phyloP scores from a whole-genome alignment of 116 monocot species.

The Cymodocea nodosa region DNA sequence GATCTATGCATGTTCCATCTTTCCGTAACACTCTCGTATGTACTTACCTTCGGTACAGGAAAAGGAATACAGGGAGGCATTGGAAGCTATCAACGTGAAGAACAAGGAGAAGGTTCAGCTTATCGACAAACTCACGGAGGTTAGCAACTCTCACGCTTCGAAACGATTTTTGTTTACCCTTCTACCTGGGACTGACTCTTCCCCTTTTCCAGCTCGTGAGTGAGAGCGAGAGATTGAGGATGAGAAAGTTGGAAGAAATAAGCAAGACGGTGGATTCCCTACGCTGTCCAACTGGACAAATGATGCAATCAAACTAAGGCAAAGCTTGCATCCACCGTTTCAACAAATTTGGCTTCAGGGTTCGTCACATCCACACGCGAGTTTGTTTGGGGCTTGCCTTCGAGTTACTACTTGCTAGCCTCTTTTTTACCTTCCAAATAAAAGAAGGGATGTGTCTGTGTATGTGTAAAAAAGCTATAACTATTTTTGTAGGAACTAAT shows the following conservation, averaged over 20 bases:
- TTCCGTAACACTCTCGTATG: background rate
- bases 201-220: slow-evolving; percentile 39
- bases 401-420: too few species aligned
- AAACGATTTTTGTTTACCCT: too few species aligned
- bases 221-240: slow-evolving; percentile 75
- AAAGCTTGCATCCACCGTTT: too few species aligned
- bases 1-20: background rate
- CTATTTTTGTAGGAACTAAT: too few species aligned
- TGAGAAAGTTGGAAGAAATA: slow-evolving; percentile 84
- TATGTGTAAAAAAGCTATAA: too few species aligned
- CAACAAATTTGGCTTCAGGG: too few species aligned
- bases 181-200: background rate
- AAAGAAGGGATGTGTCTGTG: too few species aligned
- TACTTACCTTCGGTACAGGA: slow-evolving; percentile 37
- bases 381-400: too few species aligned
- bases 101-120: slow-evolving; percentile 77
- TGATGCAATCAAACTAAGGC: background rate
- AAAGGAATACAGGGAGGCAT: slow-evolving; percentile 84
- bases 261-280: slow-evolving; percentile 57
- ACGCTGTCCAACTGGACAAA: background rate
- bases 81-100: slow-evolving; percentile 82
- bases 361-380: too few species aligned
- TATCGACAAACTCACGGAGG: slow-evolving; percentile 71
- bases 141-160: background rate
- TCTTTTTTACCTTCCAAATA: too few species aligned